Evolutionary conservation across 768 basidiomycete genomes (phyloP).

Genomic region (Rhodosporidiobolus odoratus): DNA sequence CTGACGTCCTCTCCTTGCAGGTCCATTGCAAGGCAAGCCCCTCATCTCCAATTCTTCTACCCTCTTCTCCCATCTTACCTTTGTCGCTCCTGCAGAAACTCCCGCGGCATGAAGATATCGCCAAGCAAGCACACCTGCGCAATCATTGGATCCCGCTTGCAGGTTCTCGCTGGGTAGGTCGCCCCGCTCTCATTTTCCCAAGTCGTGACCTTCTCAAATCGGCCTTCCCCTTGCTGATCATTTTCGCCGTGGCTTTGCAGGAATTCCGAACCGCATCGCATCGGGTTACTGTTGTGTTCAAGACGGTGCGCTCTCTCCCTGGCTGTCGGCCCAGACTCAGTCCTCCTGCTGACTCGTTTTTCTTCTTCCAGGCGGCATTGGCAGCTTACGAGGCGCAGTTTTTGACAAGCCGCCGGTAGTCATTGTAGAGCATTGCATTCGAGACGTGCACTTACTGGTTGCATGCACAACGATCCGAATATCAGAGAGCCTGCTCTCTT

Average conservation of each 20-base stretch:
- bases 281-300: constrained; percentile 29
- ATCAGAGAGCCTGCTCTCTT: too few relatives aligned
- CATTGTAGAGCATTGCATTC: too few relatives aligned
- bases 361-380: constrained; percentile 7
- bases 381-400: constrained; percentile 31
- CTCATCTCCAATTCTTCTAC: too few relatives aligned
- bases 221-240: background rate
- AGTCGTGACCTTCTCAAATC: background rate
- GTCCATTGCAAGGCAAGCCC: constrained; percentile 22
- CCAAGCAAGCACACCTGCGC: constrained; percentile 5
- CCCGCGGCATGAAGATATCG: constrained; percentile 18
- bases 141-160: constrained; percentile 24
- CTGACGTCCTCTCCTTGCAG: background rate
- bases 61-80: too few relatives aligned
- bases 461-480: too few relatives aligned
- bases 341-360: too few relatives aligned
- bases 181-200: background rate
- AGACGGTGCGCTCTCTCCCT: constrained; percentile 12
- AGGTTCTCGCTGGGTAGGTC: constrained; percentile 24
- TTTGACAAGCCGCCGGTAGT: constrained; percentile 3
- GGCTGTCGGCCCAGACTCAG: background rate
- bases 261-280: constrained; percentile 28
- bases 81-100: constrained; percentile 17
- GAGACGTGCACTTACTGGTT: too few relatives aligned
- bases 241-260: background rate